Percentiles rank a stretch among this genome's conserved stretches.
phyloP scores from a whole-genome alignment of 345 rosid species.

The Brassica napus region Da-Ae NC_063442.1:42878501-42879000 shows the following conservation, averaged over 20 bases:
- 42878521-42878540: background rate
- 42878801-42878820: constrained; percentile 4
- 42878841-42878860: background rate
- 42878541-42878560: background rate
- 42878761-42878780: constrained; percentile 11
- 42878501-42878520: background rate
- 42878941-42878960: background rate
- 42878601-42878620: background rate
- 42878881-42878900: background rate
- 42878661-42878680: constrained; percentile 12
- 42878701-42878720: constrained; percentile 21
- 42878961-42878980: background rate
- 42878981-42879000: constrained; percentile 19
- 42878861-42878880: background rate
- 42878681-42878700: background rate
- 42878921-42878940: constrained; percentile 9
- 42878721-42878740: constrained; percentile 10
- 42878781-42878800: constrained; percentile 32
- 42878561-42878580: background rate
- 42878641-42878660: constrained; percentile 29
- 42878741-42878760: constrained; percentile 13
- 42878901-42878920: constrained; percentile 10
- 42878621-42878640: constrained; percentile 11
- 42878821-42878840: background rate
- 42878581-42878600: background rate